Conservation (phyloP, 768 basidiomycete species). For the Podaxis rugospora region DNA sequence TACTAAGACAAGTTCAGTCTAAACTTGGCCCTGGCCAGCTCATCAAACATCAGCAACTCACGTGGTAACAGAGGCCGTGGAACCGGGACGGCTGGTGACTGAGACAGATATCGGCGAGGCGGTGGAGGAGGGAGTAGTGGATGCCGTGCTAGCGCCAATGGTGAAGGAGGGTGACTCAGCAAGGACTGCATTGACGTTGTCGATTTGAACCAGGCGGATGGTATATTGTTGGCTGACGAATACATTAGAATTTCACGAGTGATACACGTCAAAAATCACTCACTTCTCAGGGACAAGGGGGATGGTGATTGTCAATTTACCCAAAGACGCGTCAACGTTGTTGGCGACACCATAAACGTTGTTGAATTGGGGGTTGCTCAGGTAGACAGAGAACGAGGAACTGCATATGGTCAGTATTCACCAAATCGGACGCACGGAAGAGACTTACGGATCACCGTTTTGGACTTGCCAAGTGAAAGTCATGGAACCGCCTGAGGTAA, state of each 20-base stretch:
- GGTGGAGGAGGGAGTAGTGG: conserved; percentile 5
- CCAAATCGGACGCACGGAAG: not conserved
- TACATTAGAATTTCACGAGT: not conserved
- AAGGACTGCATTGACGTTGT: conserved; percentile 42
- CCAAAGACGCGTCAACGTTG: conserved; percentile 38
- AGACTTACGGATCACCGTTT: conserved; percentile 39
- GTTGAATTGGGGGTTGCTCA: conserved; percentile 48
- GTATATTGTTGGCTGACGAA: conserved; percentile 30
- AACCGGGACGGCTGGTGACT: not conserved
- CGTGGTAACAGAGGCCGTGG: conserved; percentile 8
- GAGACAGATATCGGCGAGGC: conserved; percentile 8
- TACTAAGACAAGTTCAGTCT: not conserved
- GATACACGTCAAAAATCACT: conserved; percentile 14
- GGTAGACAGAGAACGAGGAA: conserved; percentile 36
- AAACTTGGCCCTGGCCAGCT: not conserved
- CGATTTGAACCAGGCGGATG: conserved; percentile 39
- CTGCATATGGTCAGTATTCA: conserved; percentile 14
- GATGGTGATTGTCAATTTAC: conserved; percentile 32
- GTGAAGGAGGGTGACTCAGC: conserved; percentile 35
- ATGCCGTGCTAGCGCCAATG: conserved; percentile 24
- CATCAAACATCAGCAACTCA: not conserved
- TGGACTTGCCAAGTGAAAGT: conserved; percentile 45
- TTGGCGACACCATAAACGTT: conserved; percentile 50
- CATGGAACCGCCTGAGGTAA: conserved; percentile 23
- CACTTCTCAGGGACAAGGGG: conserved; percentile 47